phyloP scores from a whole-genome alignment of 495 filamentous ascomycete species.

The Penicillium lagena region DNA sequence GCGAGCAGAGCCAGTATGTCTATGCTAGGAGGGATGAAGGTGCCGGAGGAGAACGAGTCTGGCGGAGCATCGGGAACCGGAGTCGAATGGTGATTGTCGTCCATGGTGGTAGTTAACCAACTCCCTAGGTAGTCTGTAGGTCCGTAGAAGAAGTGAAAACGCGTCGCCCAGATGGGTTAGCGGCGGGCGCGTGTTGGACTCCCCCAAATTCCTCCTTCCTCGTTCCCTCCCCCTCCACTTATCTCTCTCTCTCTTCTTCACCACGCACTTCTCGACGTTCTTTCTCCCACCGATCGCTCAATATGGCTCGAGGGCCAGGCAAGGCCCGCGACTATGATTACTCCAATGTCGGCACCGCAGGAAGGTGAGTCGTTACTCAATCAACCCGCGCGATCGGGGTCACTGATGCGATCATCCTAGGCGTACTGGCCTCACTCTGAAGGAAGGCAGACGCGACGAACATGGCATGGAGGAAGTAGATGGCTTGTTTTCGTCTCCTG shows the following conservation, averaged over 20 bases:
- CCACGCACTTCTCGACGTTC: background rate
- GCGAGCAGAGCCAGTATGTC: conserved; percentile 50
- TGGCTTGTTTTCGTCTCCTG: conserved; percentile 83
- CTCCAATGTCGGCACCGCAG: conserved; percentile 56
- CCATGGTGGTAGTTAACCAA: background rate
- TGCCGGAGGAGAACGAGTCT: conserved; percentile 46
- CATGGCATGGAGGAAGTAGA: conserved; percentile 85
- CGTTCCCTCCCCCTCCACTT: conserved; percentile 21
- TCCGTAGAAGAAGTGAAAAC: conserved; percentile 13
- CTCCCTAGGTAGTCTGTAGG: background rate
- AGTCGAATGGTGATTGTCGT: background rate
- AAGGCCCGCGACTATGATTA: conserved; percentile 55
- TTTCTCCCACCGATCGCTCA: conserved; percentile 6
- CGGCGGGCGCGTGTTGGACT: conserved; percentile 26
- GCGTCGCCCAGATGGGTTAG: conserved; percentile 39
- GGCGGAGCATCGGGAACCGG: background rate
- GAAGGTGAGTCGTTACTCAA: conserved; percentile 42
- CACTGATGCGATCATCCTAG: conserved; percentile 26
- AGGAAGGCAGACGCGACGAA: conserved; percentile 81
- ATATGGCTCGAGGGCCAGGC: conserved; percentile 40
- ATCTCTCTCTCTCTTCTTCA: background rate
- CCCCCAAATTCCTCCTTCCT: conserved; percentile 27
- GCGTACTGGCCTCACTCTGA: conserved; percentile 77
- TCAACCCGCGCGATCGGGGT: background rate
- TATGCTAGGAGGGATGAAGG: conserved; percentile 80